A percentile compares a stretch with the other conserved stretches of the same genome.
phyloP scores from a whole-genome alignment of 2,329 filamentous ascomycete genomes.

The Anthostomella pinea region DNA sequence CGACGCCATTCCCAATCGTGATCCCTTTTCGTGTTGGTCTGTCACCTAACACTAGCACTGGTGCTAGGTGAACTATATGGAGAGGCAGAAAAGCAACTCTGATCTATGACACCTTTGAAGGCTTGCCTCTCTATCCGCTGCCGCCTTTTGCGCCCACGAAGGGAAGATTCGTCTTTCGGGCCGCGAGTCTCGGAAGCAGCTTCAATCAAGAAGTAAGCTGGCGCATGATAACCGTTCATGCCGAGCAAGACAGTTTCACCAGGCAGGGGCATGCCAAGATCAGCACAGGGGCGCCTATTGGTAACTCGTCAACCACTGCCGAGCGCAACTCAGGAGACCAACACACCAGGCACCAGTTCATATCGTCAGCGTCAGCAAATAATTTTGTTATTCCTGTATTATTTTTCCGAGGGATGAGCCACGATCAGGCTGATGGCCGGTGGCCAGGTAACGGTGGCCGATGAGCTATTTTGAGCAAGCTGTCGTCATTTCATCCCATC shows the following conservation, averaged over 20 bases:
- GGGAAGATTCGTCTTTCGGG: conserved; percentile 5
- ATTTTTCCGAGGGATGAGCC: conserved; percentile 5
- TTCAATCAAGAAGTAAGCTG: too few relatives aligned
- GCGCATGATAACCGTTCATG: conserved; percentile 1
- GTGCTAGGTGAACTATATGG: neutral
- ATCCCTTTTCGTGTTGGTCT: conserved; percentile 15
- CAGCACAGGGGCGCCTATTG: conserved; percentile 3
- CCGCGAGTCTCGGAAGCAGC: conserved; percentile 3
- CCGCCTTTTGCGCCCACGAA: conserved; percentile 15
- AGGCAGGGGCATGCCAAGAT: conserved; percentile 1
- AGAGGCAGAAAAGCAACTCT: neutral
- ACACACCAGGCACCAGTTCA: neutral
- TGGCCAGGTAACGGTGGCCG: conserved; percentile 7
- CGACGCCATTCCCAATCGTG: conserved; percentile 14
- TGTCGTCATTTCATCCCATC: conserved; percentile 13
- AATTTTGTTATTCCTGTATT: conserved; percentile 3
- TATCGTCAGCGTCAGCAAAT: neutral
- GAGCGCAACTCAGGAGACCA: conserved; percentile 4
- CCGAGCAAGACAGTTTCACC: conserved; percentile 7
- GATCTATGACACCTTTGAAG: neutral
- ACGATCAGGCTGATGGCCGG: conserved; percentile 8
- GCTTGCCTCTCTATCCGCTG: conserved; percentile 9
- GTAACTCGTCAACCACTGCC: conserved; percentile 4
- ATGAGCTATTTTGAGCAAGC: conserved; percentile 7
- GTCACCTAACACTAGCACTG: conserved; percentile 1